Base-by-base conservation (phyloP, 78 protist genomes). In the Cavenderia fasciculata region DNA sequence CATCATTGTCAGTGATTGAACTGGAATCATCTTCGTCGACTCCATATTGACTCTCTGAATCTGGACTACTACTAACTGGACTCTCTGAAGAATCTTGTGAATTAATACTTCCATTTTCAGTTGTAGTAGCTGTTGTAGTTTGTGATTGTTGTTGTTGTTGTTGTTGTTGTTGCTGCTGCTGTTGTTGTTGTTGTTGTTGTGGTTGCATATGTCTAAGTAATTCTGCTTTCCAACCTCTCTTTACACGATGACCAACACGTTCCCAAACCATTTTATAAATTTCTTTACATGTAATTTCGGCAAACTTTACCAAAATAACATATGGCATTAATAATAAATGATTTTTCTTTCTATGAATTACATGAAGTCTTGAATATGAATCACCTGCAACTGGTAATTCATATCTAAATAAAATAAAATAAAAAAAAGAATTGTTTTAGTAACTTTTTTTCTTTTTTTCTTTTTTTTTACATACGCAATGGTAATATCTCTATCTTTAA, bases 321-420 rank as follows among this genome's bases (percentile, higher is more conserved):
- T 82, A 82, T 0, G 90, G 90, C 25, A 82, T 25, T 11, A 82
- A n/a, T 0, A 72, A 21, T 2, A 82, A 52, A 8, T 82, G 79
- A 27, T 27, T 19, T 49, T 29, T 66, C 33, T 33, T 46, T 57
- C 78, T 49, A 29, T 82, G 90, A 70, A 82, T 65, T 31, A 82
- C 90, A 44, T 82, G 90, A 3, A 82, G 54, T 62, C 90, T 46
- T 41, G 90, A 82, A 11, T 68, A 46, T 57, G 65, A 76, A 6
- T 82, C 90, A 14, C 90, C 90, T 41, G 90, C 90, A 52, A 52
- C 51, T 14, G 90, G 90, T 56, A 82, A 23, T 43, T 82, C 90
- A 33, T 82, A 82, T n/a, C 72, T n/a, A n/a, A n/a, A n/a, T n/a
- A n/a, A n/a, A n/a, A n/a, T n/a, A n/a, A n/a, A n/a, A n/a, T n/a